phyloP scores from a whole-genome alignment of 441 rosid genomes.

The Mallotus japonicus region DNA sequence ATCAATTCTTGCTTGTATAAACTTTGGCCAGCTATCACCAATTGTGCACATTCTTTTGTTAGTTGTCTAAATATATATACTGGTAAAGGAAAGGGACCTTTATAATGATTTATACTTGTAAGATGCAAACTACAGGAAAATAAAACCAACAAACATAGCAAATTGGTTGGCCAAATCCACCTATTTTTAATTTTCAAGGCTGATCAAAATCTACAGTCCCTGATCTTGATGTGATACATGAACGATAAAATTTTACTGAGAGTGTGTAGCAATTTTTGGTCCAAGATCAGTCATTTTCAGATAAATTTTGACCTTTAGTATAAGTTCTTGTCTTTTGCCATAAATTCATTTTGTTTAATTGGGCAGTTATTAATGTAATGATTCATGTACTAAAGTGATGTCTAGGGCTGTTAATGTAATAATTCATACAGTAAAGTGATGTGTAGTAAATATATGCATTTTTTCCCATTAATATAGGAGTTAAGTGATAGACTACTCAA shows the following conservation, averaged over 20 bases:
- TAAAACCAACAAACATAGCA: neutral
- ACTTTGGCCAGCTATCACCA: constrained; percentile 4
- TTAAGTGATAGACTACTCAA: no score
- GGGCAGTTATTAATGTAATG: neutral
- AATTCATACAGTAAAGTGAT: no score
- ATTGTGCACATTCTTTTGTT: neutral
- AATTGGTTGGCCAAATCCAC: neutral
- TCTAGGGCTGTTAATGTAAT: no score
- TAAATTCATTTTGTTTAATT: neutral
- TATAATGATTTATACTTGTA: neutral
- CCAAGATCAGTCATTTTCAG: neutral
- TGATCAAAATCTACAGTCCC: neutral
- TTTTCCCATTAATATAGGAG: no score
- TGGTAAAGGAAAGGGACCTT: constrained; percentile 1
- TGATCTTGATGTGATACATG: neutral
- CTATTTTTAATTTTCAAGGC: neutral
- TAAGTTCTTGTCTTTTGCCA: neutral
- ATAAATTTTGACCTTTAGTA: neutral
- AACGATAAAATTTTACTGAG: neutral
- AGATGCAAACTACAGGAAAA: neutral
- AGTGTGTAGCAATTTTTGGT: neutral
- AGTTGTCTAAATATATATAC: neutral
- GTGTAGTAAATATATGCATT: no score
- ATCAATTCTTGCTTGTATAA: neutral
- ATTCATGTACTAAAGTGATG: neutral